Evolutionary conservation across 306 rosid genomes (phyloP).

Genomic region (Albizia julibrissin): DNA sequence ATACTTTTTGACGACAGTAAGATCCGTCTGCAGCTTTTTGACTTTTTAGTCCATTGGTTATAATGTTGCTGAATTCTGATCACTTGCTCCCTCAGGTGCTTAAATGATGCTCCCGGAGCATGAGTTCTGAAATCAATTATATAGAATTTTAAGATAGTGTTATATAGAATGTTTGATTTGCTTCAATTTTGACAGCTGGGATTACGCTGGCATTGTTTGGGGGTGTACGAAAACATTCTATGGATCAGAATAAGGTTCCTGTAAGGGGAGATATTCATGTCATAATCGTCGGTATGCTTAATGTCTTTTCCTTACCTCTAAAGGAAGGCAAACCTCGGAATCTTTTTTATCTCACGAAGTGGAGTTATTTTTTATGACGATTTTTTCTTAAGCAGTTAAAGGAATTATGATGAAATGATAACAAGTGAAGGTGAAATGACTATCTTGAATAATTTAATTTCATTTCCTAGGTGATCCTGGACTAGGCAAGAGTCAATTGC

Average conservation of each 20-base stretch:
- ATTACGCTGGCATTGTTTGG: conserved; percentile 87
- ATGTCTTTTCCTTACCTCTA: conserved; percentile 36
- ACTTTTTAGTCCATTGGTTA: background rate
- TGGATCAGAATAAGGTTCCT: conserved; percentile 92
- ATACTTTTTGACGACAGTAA: background rate
- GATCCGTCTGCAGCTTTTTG: background rate
- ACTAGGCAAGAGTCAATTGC: conserved; percentile 90
- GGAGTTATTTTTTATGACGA: conserved; percentile 12
- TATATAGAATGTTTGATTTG: conserved; percentile 2
- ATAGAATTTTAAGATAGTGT: conserved; percentile 17
- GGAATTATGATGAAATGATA: background rate
- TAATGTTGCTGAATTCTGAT: background rate
- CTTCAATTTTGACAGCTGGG: conserved; percentile 64
- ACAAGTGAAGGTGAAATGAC: conserved; percentile 29
- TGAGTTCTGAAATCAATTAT: conserved; percentile 17
- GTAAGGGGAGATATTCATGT: conserved; percentile 97
- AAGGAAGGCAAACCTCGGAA: conserved; percentile 28
- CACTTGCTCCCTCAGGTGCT: conserved; percentile 2
- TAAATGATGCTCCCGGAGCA: conserved; percentile 3
- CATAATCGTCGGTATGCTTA: conserved; percentile 79
- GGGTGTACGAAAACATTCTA: conserved; percentile 81
- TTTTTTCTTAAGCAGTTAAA: conserved; percentile 20
- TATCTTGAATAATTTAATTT: conserved; percentile 28
- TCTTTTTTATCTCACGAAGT: conserved; percentile 18
- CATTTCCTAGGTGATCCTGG: conserved; percentile 85